phyloP scores from a whole-genome alignment of 805 yeast species.

The Kurtzmaniella cleridarum region DNA sequence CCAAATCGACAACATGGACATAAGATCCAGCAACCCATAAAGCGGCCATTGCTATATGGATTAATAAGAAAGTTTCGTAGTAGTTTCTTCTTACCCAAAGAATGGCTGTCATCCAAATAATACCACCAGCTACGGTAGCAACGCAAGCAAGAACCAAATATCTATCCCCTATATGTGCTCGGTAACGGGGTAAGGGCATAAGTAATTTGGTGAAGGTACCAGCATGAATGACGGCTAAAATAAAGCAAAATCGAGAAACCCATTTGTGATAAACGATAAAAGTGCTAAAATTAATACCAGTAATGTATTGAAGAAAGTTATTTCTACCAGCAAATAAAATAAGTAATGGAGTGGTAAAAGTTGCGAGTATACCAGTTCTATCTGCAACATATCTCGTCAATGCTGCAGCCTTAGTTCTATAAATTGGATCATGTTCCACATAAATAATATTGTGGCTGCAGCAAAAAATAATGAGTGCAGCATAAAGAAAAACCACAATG shows the following conservation, averaged over 20 bases:
- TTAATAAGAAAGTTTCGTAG: slow-evolving; percentile 49
- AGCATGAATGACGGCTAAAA: slow-evolving; percentile 24
- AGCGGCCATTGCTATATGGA: slow-evolving; percentile 54
- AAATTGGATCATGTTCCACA: slow-evolving; percentile 32
- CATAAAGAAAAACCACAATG: slow-evolving; percentile 25
- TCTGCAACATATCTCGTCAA: slow-evolving; percentile 37
- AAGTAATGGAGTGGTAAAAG: slow-evolving; percentile 26
- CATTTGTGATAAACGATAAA: slow-evolving; percentile 25
- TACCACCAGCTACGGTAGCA: slow-evolving; percentile 29
- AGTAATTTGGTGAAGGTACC: slow-evolving; percentile 7
- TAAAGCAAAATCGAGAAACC: slow-evolving; percentile 19
- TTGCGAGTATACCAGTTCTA: slow-evolving; percentile 28
- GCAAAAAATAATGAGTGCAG: slow-evolving; percentile 22
- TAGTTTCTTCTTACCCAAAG: slow-evolving; percentile 39
- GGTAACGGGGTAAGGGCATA: slow-evolving; percentile 5
- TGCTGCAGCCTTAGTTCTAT: slow-evolving; percentile 24
- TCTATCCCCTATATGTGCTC: slow-evolving; percentile 2
- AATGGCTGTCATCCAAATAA: slow-evolving; percentile 42
- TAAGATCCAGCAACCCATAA: slow-evolving; percentile 44
- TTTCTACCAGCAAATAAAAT: slow-evolving; percentile 32
- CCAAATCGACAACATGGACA: slow-evolving; percentile 42
- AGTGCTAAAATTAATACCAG: slow-evolving; percentile 32
- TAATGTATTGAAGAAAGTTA: slow-evolving; percentile 32
- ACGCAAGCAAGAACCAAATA: slow-evolving; percentile 23
- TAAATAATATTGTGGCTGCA: slow-evolving; percentile 17